Conservation (phyloP, 2,329 filamentous ascomycete species). For the Aspergillus pseudoglaucus region DNA sequence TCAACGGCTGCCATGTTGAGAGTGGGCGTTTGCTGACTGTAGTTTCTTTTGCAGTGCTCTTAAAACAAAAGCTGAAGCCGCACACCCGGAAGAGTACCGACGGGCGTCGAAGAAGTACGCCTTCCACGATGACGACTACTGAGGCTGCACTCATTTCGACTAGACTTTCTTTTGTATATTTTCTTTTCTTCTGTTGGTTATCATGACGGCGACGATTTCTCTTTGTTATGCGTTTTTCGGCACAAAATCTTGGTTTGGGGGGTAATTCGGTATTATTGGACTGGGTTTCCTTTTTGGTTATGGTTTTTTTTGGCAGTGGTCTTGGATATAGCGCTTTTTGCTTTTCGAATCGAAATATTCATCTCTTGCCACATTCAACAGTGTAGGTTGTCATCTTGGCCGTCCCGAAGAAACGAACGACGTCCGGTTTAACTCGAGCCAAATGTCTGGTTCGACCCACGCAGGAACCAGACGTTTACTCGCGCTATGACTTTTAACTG, state of each 20-base stretch:
- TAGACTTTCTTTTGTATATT: background rate
- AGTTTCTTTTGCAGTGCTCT: slow-evolving; percentile 21
- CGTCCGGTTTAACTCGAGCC: background rate
- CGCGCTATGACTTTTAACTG: too few species aligned
- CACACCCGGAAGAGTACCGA: slow-evolving; percentile 39
- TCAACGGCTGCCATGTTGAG: slow-evolving; percentile 6
- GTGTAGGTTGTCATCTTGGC: too few species aligned
- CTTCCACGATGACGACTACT: slow-evolving; percentile 29
- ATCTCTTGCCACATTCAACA: too few species aligned
- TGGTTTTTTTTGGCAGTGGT: background rate
- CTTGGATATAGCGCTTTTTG: background rate
- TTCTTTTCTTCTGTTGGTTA: background rate
- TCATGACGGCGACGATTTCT: slow-evolving; percentile 9
- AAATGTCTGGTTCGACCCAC: background rate
- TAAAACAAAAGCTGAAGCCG: slow-evolving; percentile 38
- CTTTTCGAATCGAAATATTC: background rate
- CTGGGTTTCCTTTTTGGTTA: background rate
- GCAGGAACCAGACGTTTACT: background rate
- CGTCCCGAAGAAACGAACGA: background rate
- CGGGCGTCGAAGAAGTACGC: slow-evolving; percentile 37
- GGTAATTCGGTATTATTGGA: background rate
- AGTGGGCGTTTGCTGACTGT: slow-evolving; percentile 16
- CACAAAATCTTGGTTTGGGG: slow-evolving; percentile 2
- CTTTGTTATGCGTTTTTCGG: slow-evolving; percentile 9
- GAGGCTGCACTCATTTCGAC: slow-evolving; percentile 12